A percentile compares a stretch with the other conserved stretches of the same genome.
Evolutionary conservation across 306 rosid species (phyloP).

Genomic region (Cicer arietinum): DNA sequence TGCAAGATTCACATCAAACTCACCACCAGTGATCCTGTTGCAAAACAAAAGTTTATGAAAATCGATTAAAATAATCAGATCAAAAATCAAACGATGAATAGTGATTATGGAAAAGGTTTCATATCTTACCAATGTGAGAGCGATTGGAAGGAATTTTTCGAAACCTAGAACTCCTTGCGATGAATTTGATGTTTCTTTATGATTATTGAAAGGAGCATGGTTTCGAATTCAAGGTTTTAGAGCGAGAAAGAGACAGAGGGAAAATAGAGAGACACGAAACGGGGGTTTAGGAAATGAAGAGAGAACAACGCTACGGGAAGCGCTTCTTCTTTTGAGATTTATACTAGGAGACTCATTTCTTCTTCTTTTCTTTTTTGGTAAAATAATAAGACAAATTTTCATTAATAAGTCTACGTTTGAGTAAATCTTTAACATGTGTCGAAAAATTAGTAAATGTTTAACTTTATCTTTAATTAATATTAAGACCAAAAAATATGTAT

Average conservation of each 20-base stretch:
- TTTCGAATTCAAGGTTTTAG: slow-evolving; percentile 47
- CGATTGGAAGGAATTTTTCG: slow-evolving; percentile 34
- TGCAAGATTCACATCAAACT: slow-evolving; percentile 10
- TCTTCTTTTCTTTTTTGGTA: neutral
- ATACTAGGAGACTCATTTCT: neutral
- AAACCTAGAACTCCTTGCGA: slow-evolving; percentile 34
- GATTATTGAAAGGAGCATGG: slow-evolving; percentile 34
- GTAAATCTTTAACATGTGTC: slow-evolving; percentile 1
- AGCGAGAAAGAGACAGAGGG: slow-evolving; percentile 42
- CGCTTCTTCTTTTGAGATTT: neutral
- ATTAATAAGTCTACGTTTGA: neutral
- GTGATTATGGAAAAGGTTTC: neutral
- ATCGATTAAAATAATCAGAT: slow-evolving; percentile 47
- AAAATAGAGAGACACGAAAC: slow-evolving; percentile 24
- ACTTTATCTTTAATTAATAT: neutral
- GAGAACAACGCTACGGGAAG: neutral
- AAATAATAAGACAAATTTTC: neutral
- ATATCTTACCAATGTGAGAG: slow-evolving; percentile 66
- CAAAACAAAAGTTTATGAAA: slow-evolving; percentile 20
- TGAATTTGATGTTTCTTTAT: slow-evolving; percentile 25
- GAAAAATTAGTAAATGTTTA: neutral
- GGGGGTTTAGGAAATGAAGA: slow-evolving; percentile 38
- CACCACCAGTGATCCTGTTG: neutral
- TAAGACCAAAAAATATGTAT: neutral
- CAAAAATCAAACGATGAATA: slow-evolving; percentile 43